phyloP scores from a whole-genome alignment of 2,329 filamentous ascomycete genomes.

The Colletotrichum destructivum region DNA sequence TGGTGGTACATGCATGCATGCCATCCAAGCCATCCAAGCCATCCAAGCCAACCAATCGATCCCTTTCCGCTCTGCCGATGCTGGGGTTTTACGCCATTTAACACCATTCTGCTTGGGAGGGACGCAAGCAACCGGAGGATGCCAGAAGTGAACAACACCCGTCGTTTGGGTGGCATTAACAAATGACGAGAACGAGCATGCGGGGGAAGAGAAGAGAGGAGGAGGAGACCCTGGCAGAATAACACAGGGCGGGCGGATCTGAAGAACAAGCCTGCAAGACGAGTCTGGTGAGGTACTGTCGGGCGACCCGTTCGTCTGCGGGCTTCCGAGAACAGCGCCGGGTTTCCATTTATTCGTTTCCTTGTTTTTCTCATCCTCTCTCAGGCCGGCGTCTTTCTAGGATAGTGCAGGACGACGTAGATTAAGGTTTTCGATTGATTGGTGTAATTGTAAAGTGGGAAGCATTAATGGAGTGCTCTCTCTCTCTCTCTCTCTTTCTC shows the following conservation, averaged over 20 bases:
- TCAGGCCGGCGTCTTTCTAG: neutral
- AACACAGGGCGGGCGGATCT: neutral
- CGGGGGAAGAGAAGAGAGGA: neutral
- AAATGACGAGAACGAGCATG: neutral
- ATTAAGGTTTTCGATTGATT: neutral
- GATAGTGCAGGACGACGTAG: neutral
- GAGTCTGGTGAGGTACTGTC: neutral
- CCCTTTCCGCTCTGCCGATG: neutral
- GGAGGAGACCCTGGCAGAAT: neutral
- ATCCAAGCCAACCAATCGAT: neutral
- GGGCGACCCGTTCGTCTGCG: neutral
- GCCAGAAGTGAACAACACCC: neutral
- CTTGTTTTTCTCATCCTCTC: no score
- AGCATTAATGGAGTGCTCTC: neutral
- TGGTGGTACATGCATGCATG: neutral
- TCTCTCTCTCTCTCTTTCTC: neutral
- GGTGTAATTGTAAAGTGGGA: neutral
- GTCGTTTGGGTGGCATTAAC: neutral
- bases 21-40: neutral
- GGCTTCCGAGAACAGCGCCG: neutral
- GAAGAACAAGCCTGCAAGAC: neutral
- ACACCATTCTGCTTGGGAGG: slow-evolving; percentile 3
- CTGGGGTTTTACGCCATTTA: neutral
- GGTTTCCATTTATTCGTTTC: neutral
- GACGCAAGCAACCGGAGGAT: neutral